Evolutionary conservation across 108 stramenopile species (phyloP).

Genomic region (Fragilaria crotonensis): DNA sequence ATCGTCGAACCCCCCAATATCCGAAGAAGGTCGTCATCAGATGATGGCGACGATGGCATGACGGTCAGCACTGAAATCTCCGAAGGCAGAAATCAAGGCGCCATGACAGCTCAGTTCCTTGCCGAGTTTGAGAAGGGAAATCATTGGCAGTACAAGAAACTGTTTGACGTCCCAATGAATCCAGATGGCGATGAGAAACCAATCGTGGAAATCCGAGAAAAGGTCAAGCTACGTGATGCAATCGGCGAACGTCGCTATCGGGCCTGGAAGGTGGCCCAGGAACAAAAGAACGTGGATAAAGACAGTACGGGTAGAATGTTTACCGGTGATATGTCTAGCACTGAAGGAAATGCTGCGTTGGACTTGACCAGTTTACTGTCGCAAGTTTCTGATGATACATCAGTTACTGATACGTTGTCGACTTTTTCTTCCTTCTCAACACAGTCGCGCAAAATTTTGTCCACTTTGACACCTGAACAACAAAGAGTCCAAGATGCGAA

Average conservation of each 20-base stretch:
- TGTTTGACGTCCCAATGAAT: slow-evolving; percentile 39
- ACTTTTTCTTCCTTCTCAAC: slow-evolving; percentile 4
- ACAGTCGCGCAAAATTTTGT: neutral
- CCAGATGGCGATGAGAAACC: slow-evolving; percentile 2
- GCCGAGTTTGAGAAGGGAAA: slow-evolving; percentile 56
- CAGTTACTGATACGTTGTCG: slow-evolving; percentile 6
- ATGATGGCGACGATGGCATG: slow-evolving; percentile 2
- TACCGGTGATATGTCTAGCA: slow-evolving; percentile 23
- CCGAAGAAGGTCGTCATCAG: slow-evolving; percentile 1
- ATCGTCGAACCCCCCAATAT: slow-evolving; percentile 14
- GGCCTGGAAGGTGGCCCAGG: slow-evolving; percentile 58
- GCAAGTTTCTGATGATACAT: slow-evolving; percentile 21
- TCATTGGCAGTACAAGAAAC: slow-evolving; percentile 60
- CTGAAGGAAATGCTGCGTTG: slow-evolving; percentile 24
- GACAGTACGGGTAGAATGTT: neutral
- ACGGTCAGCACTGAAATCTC: neutral
- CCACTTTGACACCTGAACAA: slow-evolving; percentile 25
- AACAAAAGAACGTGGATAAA: slow-evolving; percentile 23
- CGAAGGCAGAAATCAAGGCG: slow-evolving; percentile 11
- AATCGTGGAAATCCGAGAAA: slow-evolving; percentile 14
- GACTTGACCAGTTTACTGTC: slow-evolving; percentile 39
- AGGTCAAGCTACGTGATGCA: slow-evolving; percentile 62
- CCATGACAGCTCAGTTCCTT: slow-evolving; percentile 50
- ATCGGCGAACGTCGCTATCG: slow-evolving; percentile 74
- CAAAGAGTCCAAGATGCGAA: slow-evolving; percentile 60